Percentiles rank a stretch among this genome's conserved stretches.
Conservation (phyloP, 768 basidiomycete species). For the Piloderma croceum region DNA sequence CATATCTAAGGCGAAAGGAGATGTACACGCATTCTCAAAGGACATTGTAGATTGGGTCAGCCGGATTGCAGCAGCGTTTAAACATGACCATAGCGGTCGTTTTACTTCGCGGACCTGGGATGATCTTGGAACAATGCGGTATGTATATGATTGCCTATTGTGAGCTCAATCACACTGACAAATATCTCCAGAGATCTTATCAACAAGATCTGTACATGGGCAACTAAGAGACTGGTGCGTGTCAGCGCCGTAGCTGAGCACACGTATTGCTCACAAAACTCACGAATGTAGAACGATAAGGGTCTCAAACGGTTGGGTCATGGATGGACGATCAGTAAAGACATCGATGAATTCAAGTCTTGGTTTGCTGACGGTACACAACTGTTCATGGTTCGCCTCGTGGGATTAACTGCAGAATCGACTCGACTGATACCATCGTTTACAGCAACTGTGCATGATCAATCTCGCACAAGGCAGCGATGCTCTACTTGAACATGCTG, state of each 20-base stretch:
- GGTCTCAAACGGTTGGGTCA: neutral
- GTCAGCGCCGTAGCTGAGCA: neutral
- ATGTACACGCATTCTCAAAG: too few species aligned
- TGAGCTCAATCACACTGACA: neutral
- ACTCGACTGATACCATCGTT: neutral
- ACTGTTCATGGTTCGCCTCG: neutral
- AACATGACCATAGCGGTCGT: neutral
- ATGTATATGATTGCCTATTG: neutral
- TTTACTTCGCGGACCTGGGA: neutral
- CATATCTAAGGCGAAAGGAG: too few species aligned
- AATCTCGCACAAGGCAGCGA: neutral
- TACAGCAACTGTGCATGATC: neutral
- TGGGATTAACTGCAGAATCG: neutral
- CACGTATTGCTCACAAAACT: neutral
- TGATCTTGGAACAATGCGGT: neutral
- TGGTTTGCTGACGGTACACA: neutral
- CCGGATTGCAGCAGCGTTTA: neutral
- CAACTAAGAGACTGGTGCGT: neutral
- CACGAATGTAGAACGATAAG: neutral
- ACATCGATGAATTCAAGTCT: neutral
- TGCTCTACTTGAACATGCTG: neutral
- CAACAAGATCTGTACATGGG: neutral
- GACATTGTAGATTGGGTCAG: neutral
- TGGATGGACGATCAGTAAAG: neutral
- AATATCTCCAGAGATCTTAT: neutral